Evolutionary conservation across 2,329 filamentous ascomycete species (phyloP).

Genomic region (Pestalotiopsis sp.): DNA sequence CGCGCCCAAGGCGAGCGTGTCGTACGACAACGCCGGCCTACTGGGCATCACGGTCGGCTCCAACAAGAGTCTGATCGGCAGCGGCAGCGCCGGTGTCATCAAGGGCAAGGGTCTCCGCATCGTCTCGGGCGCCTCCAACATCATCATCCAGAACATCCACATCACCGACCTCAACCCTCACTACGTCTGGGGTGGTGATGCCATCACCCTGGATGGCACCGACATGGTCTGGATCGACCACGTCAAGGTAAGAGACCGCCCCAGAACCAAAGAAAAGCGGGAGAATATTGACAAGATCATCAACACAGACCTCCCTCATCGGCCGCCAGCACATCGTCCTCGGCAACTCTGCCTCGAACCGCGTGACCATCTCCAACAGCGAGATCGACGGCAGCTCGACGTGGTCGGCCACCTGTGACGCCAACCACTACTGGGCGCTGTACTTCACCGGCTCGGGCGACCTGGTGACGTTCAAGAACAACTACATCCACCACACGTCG

Average conservation of each 20-base stretch:
- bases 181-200: conserved; percentile 64
- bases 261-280: neutral
- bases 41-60: conserved; percentile 54
- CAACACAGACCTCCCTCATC: conserved; percentile 34
- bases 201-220: conserved; percentile 43
- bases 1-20: conserved; percentile 47
- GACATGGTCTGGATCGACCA: conserved; percentile 24
- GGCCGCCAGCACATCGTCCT: conserved; percentile 45
- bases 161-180: conserved; percentile 58
- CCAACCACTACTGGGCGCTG: conserved; percentile 48
- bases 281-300: conserved; percentile 8
- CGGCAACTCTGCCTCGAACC: conserved; percentile 33
- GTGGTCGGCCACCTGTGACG: conserved; percentile 44
- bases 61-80: conserved; percentile 61
- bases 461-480: conserved; percentile 42
- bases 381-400: conserved; percentile 43
- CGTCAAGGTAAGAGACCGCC: conserved; percentile 17
- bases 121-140: conserved; percentile 47
- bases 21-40: conserved; percentile 54
- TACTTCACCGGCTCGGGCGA: conserved; percentile 42
- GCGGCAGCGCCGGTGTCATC: conserved; percentile 55
- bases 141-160: conserved; percentile 54
- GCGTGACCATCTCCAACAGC: conserved; percentile 47
- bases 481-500: conserved; percentile 46
- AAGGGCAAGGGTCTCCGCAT: conserved; percentile 31